Evolutionary conservation across 139 green algal species (phyloP).

Genomic region (Chloropicon primus): DNA sequence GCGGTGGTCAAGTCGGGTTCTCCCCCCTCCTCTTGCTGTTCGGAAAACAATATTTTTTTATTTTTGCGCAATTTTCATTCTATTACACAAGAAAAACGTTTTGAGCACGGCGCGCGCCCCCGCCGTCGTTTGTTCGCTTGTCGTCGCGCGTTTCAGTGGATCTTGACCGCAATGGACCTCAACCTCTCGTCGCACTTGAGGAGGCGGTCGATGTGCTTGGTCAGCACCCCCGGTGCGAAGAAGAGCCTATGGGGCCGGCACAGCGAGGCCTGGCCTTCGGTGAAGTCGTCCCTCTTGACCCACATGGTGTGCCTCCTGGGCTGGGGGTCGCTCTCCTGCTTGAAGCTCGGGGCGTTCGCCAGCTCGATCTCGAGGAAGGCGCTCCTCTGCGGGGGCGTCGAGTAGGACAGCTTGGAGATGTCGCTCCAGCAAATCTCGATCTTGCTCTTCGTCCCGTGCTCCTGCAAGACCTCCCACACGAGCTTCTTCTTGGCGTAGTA

Average conservation of each 20-base stretch:
- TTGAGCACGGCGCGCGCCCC: too few relatives aligned
- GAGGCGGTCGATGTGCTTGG: conserved; percentile 13
- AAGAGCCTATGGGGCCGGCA: conserved; percentile 12
- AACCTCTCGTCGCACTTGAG: conserved; percentile 8
- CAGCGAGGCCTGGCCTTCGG: conserved; percentile 13
- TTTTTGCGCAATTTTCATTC: too few relatives aligned
- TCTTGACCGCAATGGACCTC: too few relatives aligned
- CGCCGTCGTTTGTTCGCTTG: too few relatives aligned
- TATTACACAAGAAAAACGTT: too few relatives aligned
- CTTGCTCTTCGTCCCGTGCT: conserved; percentile 25
- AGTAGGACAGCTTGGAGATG: conserved; percentile 4
- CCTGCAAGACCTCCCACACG: conserved; percentile 27
- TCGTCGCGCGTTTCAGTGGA: too few relatives aligned
- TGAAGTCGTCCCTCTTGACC: conserved; percentile 16
- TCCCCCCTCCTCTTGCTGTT: too few relatives aligned
- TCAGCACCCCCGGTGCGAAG: conserved; percentile 11
- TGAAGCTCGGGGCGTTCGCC: conserved; percentile 12
- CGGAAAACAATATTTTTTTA: too few relatives aligned
- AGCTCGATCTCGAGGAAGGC: neutral
- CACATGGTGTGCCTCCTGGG: conserved; percentile 24
- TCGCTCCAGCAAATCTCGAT: conserved; percentile 26
- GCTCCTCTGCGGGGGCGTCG: neutral
- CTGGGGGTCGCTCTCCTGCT: conserved; percentile 22
- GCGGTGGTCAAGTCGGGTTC: too few relatives aligned
- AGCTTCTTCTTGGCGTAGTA: conserved; percentile 32